Evolutionary conservation across 345 rosid genomes (phyloP).

Genomic region (Moricandia moricandioides): DNA sequence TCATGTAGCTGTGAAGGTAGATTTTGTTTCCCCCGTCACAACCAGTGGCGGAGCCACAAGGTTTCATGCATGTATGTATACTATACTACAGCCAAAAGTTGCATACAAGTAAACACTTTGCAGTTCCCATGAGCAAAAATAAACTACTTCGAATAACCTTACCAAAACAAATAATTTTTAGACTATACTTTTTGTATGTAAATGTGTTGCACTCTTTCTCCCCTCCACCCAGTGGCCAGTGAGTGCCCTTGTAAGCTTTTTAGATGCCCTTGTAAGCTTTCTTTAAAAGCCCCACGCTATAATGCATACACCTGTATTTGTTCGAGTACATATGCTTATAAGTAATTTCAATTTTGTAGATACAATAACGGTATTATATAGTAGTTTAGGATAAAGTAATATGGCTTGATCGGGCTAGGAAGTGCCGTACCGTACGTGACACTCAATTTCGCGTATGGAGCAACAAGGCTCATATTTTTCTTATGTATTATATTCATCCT

Average conservation of each 20-base stretch:
- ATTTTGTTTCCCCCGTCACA: conserved; percentile 4
- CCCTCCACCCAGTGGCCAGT: background rate
- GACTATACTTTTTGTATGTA: background rate
- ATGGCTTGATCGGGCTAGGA: background rate
- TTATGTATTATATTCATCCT: background rate
- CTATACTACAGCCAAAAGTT: too few relatives aligned
- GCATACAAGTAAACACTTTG: too few relatives aligned
- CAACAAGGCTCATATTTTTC: background rate
- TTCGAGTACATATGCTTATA: background rate
- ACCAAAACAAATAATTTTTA: background rate
- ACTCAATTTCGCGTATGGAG: background rate
- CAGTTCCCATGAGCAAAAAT: too few relatives aligned
- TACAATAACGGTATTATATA: background rate
- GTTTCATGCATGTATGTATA: too few relatives aligned
- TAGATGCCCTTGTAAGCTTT: background rate
- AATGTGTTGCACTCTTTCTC: background rate
- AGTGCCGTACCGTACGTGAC: background rate
- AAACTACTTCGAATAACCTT: too few relatives aligned
- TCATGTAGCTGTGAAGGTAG: background rate
- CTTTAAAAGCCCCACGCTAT: background rate
- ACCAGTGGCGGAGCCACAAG: too few relatives aligned
- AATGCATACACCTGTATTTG: background rate
- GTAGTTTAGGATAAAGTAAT: conserved; percentile 10
- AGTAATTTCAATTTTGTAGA: background rate
- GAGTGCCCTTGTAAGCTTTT: background rate